Evolutionary conservation across 2,329 filamentous ascomycete species (phyloP).

Genomic region (Periglandula ipomoeae): DNA sequence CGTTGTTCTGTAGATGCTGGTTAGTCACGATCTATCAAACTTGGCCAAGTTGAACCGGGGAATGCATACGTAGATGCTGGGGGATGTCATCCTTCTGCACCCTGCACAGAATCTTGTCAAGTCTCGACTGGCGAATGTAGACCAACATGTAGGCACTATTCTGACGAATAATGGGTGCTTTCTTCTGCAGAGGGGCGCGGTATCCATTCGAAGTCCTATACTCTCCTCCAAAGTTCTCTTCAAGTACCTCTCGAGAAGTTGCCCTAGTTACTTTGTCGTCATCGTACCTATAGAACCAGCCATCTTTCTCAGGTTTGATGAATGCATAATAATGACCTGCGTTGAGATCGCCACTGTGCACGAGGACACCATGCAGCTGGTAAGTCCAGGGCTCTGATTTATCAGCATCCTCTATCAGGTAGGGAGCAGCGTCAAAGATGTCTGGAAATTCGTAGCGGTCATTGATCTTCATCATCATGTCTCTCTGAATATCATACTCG

Average conservation of each 20-base stretch:
- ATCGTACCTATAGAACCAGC: slow-evolving; percentile 94
- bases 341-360: slow-evolving; percentile 94
- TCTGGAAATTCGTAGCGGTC: slow-evolving; percentile 87
- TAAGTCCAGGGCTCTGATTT: slow-evolving; percentile 85
- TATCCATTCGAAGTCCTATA: slow-evolving; percentile 47
- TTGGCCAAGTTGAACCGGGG: background rate
- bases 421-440: slow-evolving; percentile 73
- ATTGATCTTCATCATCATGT: slow-evolving; percentile 99
- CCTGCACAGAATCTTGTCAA: slow-evolving; percentile 73
- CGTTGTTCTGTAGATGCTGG: slow-evolving; percentile 45
- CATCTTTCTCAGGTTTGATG: slow-evolving; percentile 85
- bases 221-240: slow-evolving; percentile 94
- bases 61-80: slow-evolving; percentile 59
- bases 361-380: slow-evolving; percentile 86
- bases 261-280: slow-evolving; percentile 96
- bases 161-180: slow-evolving; percentile 51
- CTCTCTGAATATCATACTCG: slow-evolving; percentile 91
- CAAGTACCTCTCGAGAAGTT: slow-evolving; percentile 80
- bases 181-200: slow-evolving; percentile 42
- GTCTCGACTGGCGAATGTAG: slow-evolving; percentile 78
- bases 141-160: slow-evolving; percentile 98
- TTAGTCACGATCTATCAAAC: slow-evolving; percentile 7
- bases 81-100: slow-evolving; percentile 75
- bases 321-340: slow-evolving; percentile 98
- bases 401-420: slow-evolving; percentile 78